These are phyloP conservation scores for Aureobasidium sp. DNA, from an alignment of 2,329 filamentous ascomycete species.

Conservation along the genomic window DNA sequence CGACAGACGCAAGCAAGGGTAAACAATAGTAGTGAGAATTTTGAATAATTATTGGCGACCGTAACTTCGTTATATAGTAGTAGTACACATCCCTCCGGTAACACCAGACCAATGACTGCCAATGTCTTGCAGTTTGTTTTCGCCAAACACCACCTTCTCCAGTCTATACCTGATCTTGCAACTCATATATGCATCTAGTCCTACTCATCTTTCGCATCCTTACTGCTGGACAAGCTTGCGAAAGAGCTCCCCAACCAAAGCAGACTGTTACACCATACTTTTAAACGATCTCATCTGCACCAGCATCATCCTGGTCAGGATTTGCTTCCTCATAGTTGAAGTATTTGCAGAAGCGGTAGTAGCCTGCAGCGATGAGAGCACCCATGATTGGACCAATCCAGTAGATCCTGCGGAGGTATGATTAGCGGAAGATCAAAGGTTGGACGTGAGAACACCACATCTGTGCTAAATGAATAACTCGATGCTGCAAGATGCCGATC, in stretches of 20 bases:
- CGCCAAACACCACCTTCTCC: background rate
- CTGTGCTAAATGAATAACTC: no score
- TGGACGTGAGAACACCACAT: no score
- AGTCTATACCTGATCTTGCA: background rate
- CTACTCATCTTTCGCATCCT: background rate
- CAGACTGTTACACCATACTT: no score
- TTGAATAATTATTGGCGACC: background rate
- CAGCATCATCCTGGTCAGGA: constrained; percentile 24
- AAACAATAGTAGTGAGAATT: background rate
- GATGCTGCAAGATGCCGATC: no score
- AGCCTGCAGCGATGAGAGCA: constrained; percentile 21
- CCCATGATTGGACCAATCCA: constrained; percentile 25
- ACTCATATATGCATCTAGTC: background rate
- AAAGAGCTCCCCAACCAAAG: no score
- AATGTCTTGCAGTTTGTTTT: background rate
- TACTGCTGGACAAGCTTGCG: no score
- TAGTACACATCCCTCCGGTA: background rate
- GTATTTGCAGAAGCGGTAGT: constrained; percentile 25
- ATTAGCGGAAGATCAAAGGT: background rate
- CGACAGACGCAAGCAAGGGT: no score
- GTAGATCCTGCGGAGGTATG: constrained; percentile 20
- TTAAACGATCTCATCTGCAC: constrained; percentile 4
- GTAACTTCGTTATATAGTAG: background rate
- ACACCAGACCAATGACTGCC: background rate
- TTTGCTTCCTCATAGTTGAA: constrained; percentile 27